Conservation (phyloP, 257 asterid genomes). For the Przewalskia tangutica region DNA sequence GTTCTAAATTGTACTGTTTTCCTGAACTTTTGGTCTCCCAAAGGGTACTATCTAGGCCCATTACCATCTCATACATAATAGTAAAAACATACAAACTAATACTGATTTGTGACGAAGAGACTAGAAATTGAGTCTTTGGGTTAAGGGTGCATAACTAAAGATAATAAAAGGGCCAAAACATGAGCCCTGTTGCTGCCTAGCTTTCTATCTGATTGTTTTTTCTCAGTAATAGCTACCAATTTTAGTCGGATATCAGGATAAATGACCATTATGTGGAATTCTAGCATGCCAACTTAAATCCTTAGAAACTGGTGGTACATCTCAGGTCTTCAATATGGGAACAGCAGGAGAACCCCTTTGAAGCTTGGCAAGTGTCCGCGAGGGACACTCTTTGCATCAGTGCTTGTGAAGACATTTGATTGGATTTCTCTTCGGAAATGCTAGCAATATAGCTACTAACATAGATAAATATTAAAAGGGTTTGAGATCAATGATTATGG, state of each 20-base stretch:
- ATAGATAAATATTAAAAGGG: not conserved
- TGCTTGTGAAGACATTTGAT: not conserved
- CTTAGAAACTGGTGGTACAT: not conserved
- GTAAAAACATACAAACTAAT: not conserved
- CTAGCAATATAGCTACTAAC: not conserved
- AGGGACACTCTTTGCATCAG: not conserved
- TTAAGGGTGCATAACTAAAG: not conserved
- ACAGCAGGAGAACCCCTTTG: not conserved
- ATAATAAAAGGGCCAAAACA: not conserved
- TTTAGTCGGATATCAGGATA: not conserved
- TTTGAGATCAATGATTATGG: not conserved
- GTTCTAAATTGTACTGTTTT: not conserved
- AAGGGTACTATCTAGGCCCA: not conserved
- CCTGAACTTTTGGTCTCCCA: not conserved
- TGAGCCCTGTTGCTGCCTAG: not conserved
- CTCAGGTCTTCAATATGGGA: not conserved
- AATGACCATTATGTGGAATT: not conserved
- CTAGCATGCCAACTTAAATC: not conserved
- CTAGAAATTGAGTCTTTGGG: not conserved
- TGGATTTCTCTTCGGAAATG: not conserved
- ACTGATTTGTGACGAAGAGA: not conserved
- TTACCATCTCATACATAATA: not conserved
- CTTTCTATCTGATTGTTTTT: not conserved
- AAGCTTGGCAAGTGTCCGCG: not conserved
- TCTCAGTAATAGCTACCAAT: not conserved